Base-by-base conservation (phyloP, 805 yeast species). In the Brettanomyces anomalus region DNA sequence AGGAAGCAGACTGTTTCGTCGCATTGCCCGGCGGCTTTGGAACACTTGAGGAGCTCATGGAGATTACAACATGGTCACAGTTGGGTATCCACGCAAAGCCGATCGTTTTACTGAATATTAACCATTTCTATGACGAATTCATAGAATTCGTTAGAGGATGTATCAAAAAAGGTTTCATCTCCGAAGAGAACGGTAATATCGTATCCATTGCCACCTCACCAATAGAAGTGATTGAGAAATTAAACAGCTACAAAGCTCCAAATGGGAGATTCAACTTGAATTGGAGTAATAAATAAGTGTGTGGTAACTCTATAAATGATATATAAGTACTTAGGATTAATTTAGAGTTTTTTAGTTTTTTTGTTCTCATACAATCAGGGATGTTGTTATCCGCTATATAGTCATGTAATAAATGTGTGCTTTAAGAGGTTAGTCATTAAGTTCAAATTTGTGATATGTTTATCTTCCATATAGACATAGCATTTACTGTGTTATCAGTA, bases 1-100 rank as follows among this genome's bases (percentile, higher is more conserved):
- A 75, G 55, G 89, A 83, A 60, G 81, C 90, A n/a, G 78, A 78
- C 51, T 62, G 62, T 7, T 87, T 87, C 61, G 76, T 87, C 37
- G 95, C 95, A 0, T 71, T 87, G 66, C 95, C 96, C 13, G 96
- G 96, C 48, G 96, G 96, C 3, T 86, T 79, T 58, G 96, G 96
- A 40, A 86, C 95, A 6, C 64, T 85, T 57, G 96, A 87, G 62
- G 96, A 87, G 64, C 69, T 87, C 48, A 79, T 86, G 81, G 96
- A 87, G 66, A 82, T 85, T 43, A 82, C 83, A 46, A 87, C 96
- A 4, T 87, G 96, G 96, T 77, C 79, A 40, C 96, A 87, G 67
- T 70, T 87, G 53, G 93, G 89, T 30, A 86, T 87, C 50, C 96
- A 87, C 61, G 66, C 70, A 48, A 82, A 82, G 61, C 95, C 96